Conservation (phyloP, 495 filamentous ascomycete genomes). For the Hyaloscypha finlandica region DNA sequence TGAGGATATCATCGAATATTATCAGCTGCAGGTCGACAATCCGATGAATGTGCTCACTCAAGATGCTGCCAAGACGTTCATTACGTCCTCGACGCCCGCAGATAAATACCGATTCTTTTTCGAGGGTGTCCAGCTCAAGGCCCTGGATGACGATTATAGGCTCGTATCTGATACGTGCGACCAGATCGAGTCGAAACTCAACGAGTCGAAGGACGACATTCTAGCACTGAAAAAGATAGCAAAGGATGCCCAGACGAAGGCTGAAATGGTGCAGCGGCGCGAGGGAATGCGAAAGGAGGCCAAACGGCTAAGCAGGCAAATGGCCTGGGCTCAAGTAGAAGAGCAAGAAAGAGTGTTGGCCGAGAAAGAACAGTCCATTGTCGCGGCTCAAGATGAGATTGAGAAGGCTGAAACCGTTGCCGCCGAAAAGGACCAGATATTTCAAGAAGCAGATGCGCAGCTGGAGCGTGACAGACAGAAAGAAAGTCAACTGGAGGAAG, state of each 20-base stretch:
- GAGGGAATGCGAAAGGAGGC: constrained; percentile 31
- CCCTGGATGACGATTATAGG: constrained; percentile 88
- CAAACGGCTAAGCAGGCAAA: constrained; percentile 26
- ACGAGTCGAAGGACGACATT: constrained; percentile 50
- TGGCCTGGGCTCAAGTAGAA: constrained; percentile 42
- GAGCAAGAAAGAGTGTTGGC: constrained; percentile 46
- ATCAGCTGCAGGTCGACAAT: constrained; percentile 92
- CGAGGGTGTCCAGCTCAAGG: constrained; percentile 90
- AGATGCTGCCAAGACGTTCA: constrained; percentile 90
- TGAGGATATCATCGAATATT: constrained; percentile 93
- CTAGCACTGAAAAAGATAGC: constrained; percentile 48
- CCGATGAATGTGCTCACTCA: constrained; percentile 98
- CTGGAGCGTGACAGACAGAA: constrained; percentile 43
- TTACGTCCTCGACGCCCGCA: constrained; percentile 75
- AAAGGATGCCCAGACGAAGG: constrained; percentile 36
- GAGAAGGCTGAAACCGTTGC: constrained; percentile 20
- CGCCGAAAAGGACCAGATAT: constrained; percentile 35
- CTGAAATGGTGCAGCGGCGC: constrained; percentile 47
- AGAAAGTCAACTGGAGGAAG: constrained; percentile 51
- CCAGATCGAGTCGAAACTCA: constrained; percentile 58
- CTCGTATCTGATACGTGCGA: constrained; percentile 70
- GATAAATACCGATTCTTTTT: constrained; percentile 98
- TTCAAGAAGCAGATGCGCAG: constrained; percentile 42
- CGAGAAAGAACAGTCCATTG: constrained; percentile 63
- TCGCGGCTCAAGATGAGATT: constrained; percentile 45